phyloP scores from a whole-genome alignment of 2,329 filamentous ascomycete species.

The Graphilbum ipis-grandicollis region DNA sequence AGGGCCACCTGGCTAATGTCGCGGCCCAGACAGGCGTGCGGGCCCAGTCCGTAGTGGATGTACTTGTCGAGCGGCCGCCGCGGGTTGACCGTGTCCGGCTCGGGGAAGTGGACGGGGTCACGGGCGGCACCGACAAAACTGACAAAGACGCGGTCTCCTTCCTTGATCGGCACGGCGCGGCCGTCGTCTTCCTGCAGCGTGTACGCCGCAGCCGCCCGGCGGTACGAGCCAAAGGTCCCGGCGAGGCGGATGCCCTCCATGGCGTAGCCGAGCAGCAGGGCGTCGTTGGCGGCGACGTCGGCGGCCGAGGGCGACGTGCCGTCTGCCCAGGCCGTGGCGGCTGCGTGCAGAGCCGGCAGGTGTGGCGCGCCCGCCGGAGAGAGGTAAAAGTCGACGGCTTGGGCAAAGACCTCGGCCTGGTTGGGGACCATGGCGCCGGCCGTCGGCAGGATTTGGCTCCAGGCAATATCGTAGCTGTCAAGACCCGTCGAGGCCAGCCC shows the following conservation, averaged over 20 bases:
- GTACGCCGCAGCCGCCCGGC: slow-evolving; percentile 29
- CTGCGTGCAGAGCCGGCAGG: slow-evolving; percentile 39
- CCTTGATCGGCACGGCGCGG: slow-evolving; percentile 28
- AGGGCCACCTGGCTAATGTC: slow-evolving; percentile 44
- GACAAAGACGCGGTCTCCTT: slow-evolving; percentile 44
- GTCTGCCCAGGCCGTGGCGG: too few species aligned
- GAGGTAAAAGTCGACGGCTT: slow-evolving; percentile 58
- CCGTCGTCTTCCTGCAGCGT: slow-evolving; percentile 34
- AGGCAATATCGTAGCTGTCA: slow-evolving; percentile 48
- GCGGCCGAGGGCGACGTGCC: slow-evolving; percentile 29
- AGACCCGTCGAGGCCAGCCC: slow-evolving; percentile 46
- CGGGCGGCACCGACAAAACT: slow-evolving; percentile 39
- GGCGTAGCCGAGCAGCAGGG: slow-evolving; percentile 48
- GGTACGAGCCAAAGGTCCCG: slow-evolving; percentile 43
- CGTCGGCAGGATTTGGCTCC: slow-evolving; percentile 52
- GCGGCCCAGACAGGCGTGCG: slow-evolving; percentile 44
- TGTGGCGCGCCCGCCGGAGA: slow-evolving; percentile 35
- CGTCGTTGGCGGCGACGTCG: slow-evolving; percentile 45
- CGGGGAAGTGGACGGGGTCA: slow-evolving; percentile 41
- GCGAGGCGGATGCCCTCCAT: slow-evolving; percentile 56
- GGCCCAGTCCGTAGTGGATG: slow-evolving; percentile 44
- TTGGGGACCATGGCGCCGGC: slow-evolving; percentile 51
- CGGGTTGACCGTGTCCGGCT: slow-evolving; percentile 42
- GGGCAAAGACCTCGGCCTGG: slow-evolving; percentile 56
- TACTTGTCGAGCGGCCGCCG: slow-evolving; percentile 46